phyloP scores from a whole-genome alignment of 2,329 filamentous ascomycete species.

The Domatiomyces globalis region DNA sequence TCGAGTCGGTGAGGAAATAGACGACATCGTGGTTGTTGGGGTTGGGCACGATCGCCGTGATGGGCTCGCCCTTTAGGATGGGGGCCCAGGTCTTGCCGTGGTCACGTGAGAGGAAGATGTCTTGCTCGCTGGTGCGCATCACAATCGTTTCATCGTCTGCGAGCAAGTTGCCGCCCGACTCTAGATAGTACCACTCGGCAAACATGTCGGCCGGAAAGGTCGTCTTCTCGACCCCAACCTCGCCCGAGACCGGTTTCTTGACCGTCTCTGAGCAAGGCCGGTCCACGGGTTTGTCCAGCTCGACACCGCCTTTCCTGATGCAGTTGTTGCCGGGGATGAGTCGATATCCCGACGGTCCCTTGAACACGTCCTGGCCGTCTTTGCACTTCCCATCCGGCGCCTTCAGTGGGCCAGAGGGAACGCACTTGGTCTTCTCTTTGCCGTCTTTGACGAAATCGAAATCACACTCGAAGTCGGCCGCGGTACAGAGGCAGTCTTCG shows the following conservation, averaged over 20 bases:
- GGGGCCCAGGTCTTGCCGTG: conserved; percentile 78
- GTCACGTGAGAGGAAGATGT: conserved; percentile 63
- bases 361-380: conserved; percentile 57
- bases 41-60: conserved; percentile 62
- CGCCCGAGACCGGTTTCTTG: conserved; percentile 44
- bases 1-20: conserved; percentile 63
- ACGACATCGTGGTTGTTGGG: conserved; percentile 69
- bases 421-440: conserved; percentile 54
- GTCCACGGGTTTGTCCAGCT: conserved; percentile 60
- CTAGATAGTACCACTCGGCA: conserved; percentile 57
- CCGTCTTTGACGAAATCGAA: conserved; percentile 63
- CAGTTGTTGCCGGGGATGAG: conserved; percentile 76
- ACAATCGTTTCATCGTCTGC: conserved; percentile 60
- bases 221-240: conserved; percentile 48
- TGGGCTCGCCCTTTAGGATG: conserved; percentile 54
- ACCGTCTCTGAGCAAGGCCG: conserved; percentile 56
- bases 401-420: conserved; percentile 46
- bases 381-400: conserved; percentile 63
- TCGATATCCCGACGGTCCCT: conserved; percentile 78
- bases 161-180: conserved; percentile 52
- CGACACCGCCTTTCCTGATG: conserved; percentile 43
- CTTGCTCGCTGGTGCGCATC: conserved; percentile 43
- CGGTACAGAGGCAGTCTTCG: conserved; percentile 66
- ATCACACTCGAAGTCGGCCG: conserved; percentile 87
- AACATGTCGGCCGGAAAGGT: conserved; percentile 48